Conservation (phyloP, 768 basidiomycete species). For the Vishniacozyma victoriae region DNA sequence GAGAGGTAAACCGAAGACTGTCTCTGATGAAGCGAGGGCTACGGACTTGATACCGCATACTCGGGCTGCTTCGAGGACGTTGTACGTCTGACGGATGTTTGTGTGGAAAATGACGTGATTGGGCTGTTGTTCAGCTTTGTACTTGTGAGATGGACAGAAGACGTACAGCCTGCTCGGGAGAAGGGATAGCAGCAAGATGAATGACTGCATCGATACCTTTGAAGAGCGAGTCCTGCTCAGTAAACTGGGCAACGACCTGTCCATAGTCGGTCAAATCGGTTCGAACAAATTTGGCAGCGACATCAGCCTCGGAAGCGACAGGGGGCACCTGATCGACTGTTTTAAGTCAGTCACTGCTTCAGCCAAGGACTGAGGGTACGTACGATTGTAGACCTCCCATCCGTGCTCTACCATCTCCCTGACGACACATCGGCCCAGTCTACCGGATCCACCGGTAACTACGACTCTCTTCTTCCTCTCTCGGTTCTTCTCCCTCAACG, state of each 20-base stretch:
- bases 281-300: conserved; percentile 21
- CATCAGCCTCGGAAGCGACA: conserved; percentile 20
- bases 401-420: conserved; percentile 39
- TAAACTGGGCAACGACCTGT: conserved; percentile 31
- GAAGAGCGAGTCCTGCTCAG: conserved; percentile 27
- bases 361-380: conserved; percentile 4
- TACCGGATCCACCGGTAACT: conserved; percentile 34
- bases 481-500: conserved; percentile 13
- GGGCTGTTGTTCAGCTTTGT: conserved; percentile 13
- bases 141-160: not conserved
- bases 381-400: conserved; percentile 35
- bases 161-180: conserved; percentile 28
- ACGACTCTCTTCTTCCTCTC: conserved; percentile 28
- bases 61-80: conserved; percentile 41
- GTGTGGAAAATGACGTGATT: conserved; percentile 41
- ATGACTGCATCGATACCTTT: conserved; percentile 38
- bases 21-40: conserved; percentile 40
- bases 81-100: conserved; percentile 43
- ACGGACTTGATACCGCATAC: conserved; percentile 38
- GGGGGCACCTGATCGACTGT: conserved; percentile 27
- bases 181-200: conserved; percentile 41
- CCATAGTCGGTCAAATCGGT: conserved; percentile 42
- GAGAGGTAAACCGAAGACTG: conserved; percentile 43
- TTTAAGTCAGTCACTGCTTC: conserved; percentile 2
- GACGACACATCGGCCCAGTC: conserved; percentile 35